Conservation (phyloP, 495 filamentous ascomycete species). For the Daldinia vernicosa region DNA sequence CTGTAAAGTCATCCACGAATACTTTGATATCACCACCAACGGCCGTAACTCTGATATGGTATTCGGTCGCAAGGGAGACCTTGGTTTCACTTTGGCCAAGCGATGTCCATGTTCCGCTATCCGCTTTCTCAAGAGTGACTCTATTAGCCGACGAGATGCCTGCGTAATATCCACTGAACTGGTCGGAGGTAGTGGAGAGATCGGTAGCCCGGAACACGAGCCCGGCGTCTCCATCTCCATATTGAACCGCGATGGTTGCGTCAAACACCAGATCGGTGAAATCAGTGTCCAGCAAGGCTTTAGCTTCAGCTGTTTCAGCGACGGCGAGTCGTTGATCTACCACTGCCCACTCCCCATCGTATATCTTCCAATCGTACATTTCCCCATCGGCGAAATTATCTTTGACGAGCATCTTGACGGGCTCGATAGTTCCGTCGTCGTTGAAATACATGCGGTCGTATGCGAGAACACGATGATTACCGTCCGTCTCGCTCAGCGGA, state of each 20-base stretch:
- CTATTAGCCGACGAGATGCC: conserved; percentile 27
- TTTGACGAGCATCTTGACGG: conserved; percentile 54
- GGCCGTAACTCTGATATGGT: conserved; percentile 36
- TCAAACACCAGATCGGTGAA: conserved; percentile 43
- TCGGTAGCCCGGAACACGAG: conserved; percentile 42
- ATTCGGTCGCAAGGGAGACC: conserved; percentile 13
- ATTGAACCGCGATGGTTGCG: conserved; percentile 32
- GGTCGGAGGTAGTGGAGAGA: not conserved
- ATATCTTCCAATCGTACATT: conserved; percentile 45
- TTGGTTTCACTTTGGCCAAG: conserved; percentile 7
- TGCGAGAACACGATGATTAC: conserved; percentile 56
- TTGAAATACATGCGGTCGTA: conserved; percentile 61
- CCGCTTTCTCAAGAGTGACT: conserved; percentile 26
- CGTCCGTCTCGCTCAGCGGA: conserved; percentile 51
- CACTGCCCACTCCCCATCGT: conserved; percentile 34
- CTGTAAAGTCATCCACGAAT: conserved; percentile 34
- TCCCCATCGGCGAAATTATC: conserved; percentile 49
- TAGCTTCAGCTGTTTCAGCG: conserved; percentile 15
- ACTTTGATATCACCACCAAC: conserved; percentile 36
- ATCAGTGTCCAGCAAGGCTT: conserved; percentile 47
- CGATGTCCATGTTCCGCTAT: conserved; percentile 18
- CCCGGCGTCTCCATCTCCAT: conserved; percentile 37
- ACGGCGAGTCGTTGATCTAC: conserved; percentile 22
- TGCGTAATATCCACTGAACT: conserved; percentile 35
- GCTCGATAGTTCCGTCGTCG: conserved; percentile 51